Evolutionary conservation across 768 basidiomycete species (phyloP).

Genomic region (Clitopilus hobsonii): DNA sequence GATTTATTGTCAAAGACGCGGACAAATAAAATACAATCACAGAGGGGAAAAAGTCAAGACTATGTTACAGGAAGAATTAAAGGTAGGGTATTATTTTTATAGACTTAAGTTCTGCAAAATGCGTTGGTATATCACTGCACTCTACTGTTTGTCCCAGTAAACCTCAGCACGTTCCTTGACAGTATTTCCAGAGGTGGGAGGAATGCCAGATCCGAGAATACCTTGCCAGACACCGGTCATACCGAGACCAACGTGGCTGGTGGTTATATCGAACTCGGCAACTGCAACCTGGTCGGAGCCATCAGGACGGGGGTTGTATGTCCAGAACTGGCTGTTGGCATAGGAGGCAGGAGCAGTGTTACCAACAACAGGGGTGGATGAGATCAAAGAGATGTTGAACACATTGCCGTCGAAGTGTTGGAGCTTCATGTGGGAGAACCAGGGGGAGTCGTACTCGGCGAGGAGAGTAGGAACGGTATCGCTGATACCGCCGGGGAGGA

Average conservation of each 20-base stretch:
- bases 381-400: conserved; percentile 14
- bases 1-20: too few relatives aligned
- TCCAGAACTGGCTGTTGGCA: not conserved
- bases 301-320: not conserved
- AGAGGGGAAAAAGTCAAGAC: too few relatives aligned
- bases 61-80: too few relatives aligned
- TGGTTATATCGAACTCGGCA: not conserved
- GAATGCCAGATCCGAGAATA: not conserved
- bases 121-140: too few relatives aligned
- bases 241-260: not conserved
- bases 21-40: too few relatives aligned
- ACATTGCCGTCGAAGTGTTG: conserved; percentile 18
- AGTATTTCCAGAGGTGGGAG: not conserved
- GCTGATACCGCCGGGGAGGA: conserved; percentile 16
- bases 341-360: not conserved
- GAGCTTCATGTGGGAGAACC: conserved; percentile 14
- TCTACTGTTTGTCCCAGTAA: not conserved
- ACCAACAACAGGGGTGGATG: not conserved
- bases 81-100: too few relatives aligned
- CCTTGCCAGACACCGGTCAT: conserved; percentile 1
- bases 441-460: conserved; percentile 12
- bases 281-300: not conserved
- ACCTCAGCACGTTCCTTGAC: not conserved
- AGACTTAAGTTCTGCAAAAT: too few relatives aligned
- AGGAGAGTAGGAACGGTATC: conserved; percentile 18